These are phyloP conservation scores for Vitis riparia DNA, from an alignment of 164 flowering plant species.

Conservation along the genomic window DNA sequence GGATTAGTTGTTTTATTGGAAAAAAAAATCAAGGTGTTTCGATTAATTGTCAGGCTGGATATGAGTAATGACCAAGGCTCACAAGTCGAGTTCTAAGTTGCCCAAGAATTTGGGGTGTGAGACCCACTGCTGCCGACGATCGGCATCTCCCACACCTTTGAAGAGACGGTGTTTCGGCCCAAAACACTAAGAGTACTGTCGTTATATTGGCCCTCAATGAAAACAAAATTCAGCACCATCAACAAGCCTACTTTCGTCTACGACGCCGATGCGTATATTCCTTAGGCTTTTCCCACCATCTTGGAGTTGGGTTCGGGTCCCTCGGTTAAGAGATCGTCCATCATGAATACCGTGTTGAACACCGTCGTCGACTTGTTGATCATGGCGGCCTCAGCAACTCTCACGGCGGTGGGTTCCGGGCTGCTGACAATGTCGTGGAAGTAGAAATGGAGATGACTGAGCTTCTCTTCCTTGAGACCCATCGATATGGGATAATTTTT, in stretches of 20 bases:
- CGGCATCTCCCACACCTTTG: conserved; percentile 31
- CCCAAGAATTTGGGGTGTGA: too few species aligned
- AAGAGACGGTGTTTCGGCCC: conserved; percentile 18
- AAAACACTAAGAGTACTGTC: conserved; percentile 25
- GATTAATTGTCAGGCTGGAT: too few species aligned
- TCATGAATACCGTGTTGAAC: conserved; percentile 1
- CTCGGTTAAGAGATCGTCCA: conserved; percentile 22
- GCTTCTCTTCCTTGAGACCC: conserved; percentile 19
- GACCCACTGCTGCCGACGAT: too few species aligned
- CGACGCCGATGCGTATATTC: conserved; percentile 20
- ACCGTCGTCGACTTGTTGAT: conserved; percentile 7
- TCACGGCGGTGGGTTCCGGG: conserved; percentile 24
- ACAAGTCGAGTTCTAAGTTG: too few species aligned
- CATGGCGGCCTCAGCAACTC: conserved; percentile 17
- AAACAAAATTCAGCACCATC: conserved; percentile 25
- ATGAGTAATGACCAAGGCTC: too few species aligned
- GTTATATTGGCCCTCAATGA: conserved; percentile 26
- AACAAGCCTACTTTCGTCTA: conserved; percentile 13
- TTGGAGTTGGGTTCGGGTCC: conserved; percentile 19
- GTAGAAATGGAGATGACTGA: conserved; percentile 41
- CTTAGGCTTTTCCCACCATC: conserved; percentile 25
- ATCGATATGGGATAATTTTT: conserved; percentile 2
- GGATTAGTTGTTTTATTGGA: too few species aligned
- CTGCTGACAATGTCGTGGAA: conserved; percentile 36
- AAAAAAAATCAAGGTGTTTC: too few species aligned